Evolutionary conservation across 345 rosid genomes (phyloP), one percentile per base, ranked within the genome.

Genomic region (Theobroma cacao): DNA sequence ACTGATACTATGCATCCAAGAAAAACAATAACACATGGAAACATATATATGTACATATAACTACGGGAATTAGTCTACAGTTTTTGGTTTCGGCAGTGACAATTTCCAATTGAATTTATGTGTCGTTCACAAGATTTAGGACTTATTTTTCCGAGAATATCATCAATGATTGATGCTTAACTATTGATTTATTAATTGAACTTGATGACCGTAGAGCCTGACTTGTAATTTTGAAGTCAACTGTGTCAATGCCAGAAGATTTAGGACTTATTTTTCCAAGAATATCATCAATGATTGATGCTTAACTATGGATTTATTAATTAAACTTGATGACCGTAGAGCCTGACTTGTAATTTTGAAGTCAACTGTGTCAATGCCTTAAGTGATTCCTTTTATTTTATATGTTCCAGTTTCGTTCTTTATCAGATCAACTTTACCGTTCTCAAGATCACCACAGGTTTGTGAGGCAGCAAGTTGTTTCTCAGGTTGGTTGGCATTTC

Each of bases 391-490:
- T 14, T 38, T 69, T 26, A 28, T 69, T 69, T 45, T 28, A 45
- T 45, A 28, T 69, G 24, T 69, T 55, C 66, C 91, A 95, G 98
- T 95, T 93, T 78, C 90, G 98, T 33, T 85, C 98, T 48, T 78
- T 93, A 78, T 91, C 98, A 62, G 98, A 95, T 78, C 98, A 93
- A 85, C 92, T 95, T 48, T 95, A 93, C 77, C 92, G 90, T 56
- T 87, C 98, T 74, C 63, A 93, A 62, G 94, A 93, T 36, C 87
- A 90, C 79, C 98, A 93, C 84, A 87, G 80, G 65, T 76, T 75
- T 88, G 94, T 93, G 79, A 90, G 98, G 75, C 87, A 90, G 61
- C 92, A 86, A 84, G 81, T 95, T 77, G 82, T 89, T 70, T 74
- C 82, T 82, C 98, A 93, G 94, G 98, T 95, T 78, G 69, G 81